Percentiles rank a stretch among this genome's conserved stretches.
These are phyloP conservation scores for Aureobasidium sp. DNA, from an alignment of 2,329 filamentous ascomycete genomes.

Conservation along the genomic window DNA sequence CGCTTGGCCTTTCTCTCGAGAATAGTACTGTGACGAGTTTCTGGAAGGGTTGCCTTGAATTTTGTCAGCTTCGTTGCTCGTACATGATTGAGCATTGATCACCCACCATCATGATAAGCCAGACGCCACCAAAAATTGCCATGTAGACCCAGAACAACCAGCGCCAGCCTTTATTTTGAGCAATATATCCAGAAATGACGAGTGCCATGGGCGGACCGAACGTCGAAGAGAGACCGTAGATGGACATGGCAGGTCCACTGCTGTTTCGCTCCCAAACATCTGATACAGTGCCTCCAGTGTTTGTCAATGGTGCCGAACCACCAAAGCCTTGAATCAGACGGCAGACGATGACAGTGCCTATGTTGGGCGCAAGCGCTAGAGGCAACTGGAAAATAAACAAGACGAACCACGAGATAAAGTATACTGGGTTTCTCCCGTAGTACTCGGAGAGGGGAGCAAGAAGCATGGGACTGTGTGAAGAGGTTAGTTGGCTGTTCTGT, in stretches of 20 bases:
- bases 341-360: slow-evolving; percentile 24
- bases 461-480: slow-evolving; percentile 20
- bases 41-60: slow-evolving; percentile 20
- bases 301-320: slow-evolving; percentile 31
- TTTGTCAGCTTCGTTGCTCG: background rate
- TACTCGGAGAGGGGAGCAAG: slow-evolving; percentile 32
- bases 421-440: slow-evolving; percentile 32
- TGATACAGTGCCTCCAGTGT: slow-evolving; percentile 28
- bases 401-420: slow-evolving; percentile 27
- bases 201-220: slow-evolving; percentile 32
- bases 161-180: slow-evolving; percentile 19
- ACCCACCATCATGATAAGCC: slow-evolving; percentile 22
- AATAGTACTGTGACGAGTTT: slow-evolving; percentile 27
- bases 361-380: slow-evolving; percentile 13
- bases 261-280: slow-evolving; percentile 30
- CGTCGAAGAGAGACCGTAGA: slow-evolving; percentile 31
- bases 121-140: slow-evolving; percentile 22
- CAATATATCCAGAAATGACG: slow-evolving; percentile 32
- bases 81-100: no score
- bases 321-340: slow-evolving; percentile 27
- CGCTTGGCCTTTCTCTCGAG: slow-evolving; percentile 53
- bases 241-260: slow-evolving; percentile 30
- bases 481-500: background rate
- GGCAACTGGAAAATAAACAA: slow-evolving; percentile 29
- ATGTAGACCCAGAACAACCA: slow-evolving; percentile 25